Conservation (phyloP, 2,329 filamentous ascomycete genomes). For the Aspergillus viridinutans region DNA sequence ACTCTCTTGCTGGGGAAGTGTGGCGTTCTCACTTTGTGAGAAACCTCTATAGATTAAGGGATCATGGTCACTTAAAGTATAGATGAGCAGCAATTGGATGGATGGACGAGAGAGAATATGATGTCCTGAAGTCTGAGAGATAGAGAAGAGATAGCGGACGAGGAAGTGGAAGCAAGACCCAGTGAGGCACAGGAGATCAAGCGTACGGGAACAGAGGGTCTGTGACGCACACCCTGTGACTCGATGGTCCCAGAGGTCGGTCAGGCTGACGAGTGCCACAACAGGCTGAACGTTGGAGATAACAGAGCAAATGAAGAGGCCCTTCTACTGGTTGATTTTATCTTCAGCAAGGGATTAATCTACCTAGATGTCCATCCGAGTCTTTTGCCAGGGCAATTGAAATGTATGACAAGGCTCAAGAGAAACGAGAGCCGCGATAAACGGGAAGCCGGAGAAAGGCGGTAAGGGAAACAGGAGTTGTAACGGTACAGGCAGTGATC, state of each 20-base stretch:
- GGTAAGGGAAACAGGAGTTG: not conserved
- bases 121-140: not conserved
- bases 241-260: conserved; percentile 22
- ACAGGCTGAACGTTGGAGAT: not conserved
- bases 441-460: not conserved
- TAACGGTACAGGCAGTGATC: not conserved
- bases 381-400: not conserved
- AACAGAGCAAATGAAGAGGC: not conserved
- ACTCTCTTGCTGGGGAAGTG: conserved; percentile 19
- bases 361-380: not conserved
- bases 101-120: conserved; percentile 6
- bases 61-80: conserved; percentile 16
- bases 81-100: not conserved
- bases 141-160: conserved; percentile 1
- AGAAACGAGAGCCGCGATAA: not conserved
- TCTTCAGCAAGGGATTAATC: conserved; percentile 3
- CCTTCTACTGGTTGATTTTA: not conserved
- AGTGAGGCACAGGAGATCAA: conserved; percentile 8
- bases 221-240: conserved; percentile 44
- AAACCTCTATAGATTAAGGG: conserved; percentile 19
- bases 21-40: conserved; percentile 26
- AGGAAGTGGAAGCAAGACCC: conserved; percentile 15
- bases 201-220: conserved; percentile 17
- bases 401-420: not conserved
- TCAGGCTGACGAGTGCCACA: conserved; percentile 11